These are phyloP conservation scores for Macrolepiota dolichaula DNA, from an alignment of 768 basidiomycete species.

Conservation along the genomic window DNA sequence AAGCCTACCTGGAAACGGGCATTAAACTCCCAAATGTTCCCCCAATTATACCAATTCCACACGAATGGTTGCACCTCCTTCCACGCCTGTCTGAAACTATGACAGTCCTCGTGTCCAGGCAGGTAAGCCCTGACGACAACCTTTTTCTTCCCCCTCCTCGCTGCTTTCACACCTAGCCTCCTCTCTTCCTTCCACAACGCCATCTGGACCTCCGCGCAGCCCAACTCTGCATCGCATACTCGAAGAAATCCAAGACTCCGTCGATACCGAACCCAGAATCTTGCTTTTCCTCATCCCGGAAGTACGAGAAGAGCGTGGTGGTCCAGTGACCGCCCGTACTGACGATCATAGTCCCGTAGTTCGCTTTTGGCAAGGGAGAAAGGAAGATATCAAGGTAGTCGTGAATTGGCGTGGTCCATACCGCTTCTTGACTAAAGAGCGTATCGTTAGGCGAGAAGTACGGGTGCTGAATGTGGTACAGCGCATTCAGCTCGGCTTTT, in stretches of 20 bases:
- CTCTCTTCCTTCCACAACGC: slow-evolving; percentile 32
- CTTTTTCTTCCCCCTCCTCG: slow-evolving; percentile 28
- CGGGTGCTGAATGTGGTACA: slow-evolving; percentile 39
- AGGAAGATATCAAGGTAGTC: slow-evolving; percentile 54
- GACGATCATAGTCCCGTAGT: slow-evolving; percentile 60
- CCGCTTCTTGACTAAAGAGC: slow-evolving; percentile 54
- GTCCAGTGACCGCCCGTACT: slow-evolving; percentile 75
- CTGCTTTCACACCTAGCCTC: slow-evolving; percentile 13
- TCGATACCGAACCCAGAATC: slow-evolving; percentile 46
- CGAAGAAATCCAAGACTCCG: slow-evolving; percentile 55
- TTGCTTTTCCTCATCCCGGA: slow-evolving; percentile 19
- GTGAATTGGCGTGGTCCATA: slow-evolving; percentile 50
- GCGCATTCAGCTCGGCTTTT: slow-evolving; percentile 39
- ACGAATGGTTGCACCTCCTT: slow-evolving; percentile 36
- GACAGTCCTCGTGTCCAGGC: slow-evolving; percentile 67
- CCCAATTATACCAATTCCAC: slow-evolving; percentile 65
- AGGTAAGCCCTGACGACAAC: slow-evolving; percentile 60
- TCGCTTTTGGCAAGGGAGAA: slow-evolving; percentile 40
- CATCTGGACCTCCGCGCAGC: slow-evolving; percentile 43
- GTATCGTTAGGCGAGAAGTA: slow-evolving; percentile 22
- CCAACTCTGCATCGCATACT: slow-evolving; percentile 55
- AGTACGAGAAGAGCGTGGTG: slow-evolving; percentile 44
- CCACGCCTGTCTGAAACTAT: slow-evolving; percentile 44
- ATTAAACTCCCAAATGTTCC: slow-evolving; percentile 55
- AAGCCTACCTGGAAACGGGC: slow-evolving; percentile 49